Evolutionary conservation across 73 alveolate genomes (phyloP).

Genomic region (Stentor roeselii): DNA sequence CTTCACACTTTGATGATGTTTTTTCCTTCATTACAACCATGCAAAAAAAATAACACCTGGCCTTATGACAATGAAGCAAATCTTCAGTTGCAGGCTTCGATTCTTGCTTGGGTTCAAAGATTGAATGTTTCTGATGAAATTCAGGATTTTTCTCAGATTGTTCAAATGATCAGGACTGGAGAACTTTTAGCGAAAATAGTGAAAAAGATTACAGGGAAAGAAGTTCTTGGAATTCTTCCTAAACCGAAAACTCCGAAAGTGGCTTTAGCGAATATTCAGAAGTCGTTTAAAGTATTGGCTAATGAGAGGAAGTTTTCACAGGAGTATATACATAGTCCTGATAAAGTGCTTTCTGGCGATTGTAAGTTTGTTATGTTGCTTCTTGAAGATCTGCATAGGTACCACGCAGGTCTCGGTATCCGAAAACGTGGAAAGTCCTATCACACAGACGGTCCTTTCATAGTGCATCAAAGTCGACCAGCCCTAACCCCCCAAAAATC

Average conservation of each 20-base stretch:
- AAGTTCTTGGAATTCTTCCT: neutral
- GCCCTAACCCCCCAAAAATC: neutral
- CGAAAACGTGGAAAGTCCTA: neutral
- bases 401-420: neutral
- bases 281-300: neutral
- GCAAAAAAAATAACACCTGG: neutral
- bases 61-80: neutral
- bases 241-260: neutral
- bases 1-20: neutral
- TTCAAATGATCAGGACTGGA: neutral
- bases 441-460: neutral
- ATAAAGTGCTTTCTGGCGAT: neutral
- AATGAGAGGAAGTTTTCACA: neutral
- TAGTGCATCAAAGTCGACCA: neutral
- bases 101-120: neutral
- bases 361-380: neutral
- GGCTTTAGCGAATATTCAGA: neutral
- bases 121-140: neutral
- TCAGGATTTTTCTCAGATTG: neutral
- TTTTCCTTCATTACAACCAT: neutral
- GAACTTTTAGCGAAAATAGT: neutral
- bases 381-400: neutral
- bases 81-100: neutral
- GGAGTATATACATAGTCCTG: neutral
- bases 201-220: neutral